A percentile compares a stretch with the other conserved stretches of the same genome.
Evolutionary conservation across 345 rosid species (phyloP).

Genomic region (Pistacia integerrima): DNA sequence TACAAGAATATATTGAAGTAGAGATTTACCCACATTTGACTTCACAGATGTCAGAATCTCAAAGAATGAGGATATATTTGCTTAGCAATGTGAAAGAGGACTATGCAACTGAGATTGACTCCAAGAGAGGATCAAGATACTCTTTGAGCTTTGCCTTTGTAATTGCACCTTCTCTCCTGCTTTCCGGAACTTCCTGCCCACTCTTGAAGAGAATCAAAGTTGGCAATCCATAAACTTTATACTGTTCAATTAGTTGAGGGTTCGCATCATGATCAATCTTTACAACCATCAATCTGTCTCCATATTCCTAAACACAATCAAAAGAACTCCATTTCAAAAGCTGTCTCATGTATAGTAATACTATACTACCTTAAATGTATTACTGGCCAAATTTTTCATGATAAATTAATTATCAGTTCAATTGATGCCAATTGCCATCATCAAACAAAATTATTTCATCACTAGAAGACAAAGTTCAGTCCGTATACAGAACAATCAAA

Average conservation of each 20-base stretch:
- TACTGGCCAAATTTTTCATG: not conserved
- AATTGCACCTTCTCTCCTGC: constrained; percentile 89
- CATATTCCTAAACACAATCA: constrained; percentile 51
- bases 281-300: constrained; percentile 61
- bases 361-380: not conserved
- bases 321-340: constrained; percentile 1
- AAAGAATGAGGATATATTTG: not conserved
- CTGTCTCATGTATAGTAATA: not conserved
- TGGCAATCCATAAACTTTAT: constrained; percentile 82
- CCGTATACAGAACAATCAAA: too few relatives aligned
- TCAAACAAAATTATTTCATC: too few relatives aligned
- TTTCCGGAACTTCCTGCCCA: constrained; percentile 71
- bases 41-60: constrained; percentile 1
- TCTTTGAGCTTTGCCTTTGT: constrained; percentile 76
- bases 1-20: not conserved
- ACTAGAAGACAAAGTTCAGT: too few relatives aligned
- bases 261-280: constrained; percentile 82
- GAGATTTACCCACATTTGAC: not conserved
- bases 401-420: not conserved
- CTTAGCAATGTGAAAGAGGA: not conserved
- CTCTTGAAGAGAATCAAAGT: constrained; percentile 71
- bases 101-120: constrained; percentile 53
- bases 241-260: constrained; percentile 63
- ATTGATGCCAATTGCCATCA: not conserved
- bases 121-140: constrained; percentile 60